Conservation (phyloP, 2,329 filamentous ascomycete species). For the Reticulascus tulasneorum region DNA sequence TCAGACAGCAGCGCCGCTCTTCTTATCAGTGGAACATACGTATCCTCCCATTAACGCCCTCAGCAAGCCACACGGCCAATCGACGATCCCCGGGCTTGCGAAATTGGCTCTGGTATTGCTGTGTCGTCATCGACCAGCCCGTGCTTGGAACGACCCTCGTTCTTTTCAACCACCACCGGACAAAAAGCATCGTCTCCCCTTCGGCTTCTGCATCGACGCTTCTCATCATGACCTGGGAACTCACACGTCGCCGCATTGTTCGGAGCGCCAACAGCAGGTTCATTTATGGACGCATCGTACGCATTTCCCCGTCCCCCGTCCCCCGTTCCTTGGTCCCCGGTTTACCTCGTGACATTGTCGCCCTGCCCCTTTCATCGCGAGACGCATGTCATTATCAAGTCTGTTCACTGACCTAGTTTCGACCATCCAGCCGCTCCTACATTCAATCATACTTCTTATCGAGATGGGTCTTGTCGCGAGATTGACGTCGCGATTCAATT, state of each 20-base stretch:
- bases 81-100: too few relatives aligned
- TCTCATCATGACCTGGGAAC: conserved; percentile 53
- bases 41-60: too few relatives aligned
- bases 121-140: conserved; percentile 13
- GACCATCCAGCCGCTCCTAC: conserved; percentile 71
- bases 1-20: too few relatives aligned
- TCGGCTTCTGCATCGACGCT: not conserved
- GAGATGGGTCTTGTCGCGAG: conserved; percentile 84
- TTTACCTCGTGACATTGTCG: not conserved
- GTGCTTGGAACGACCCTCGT: too few relatives aligned
- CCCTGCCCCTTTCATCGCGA: conserved; percentile 3
- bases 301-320: conserved; percentile 27
- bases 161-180: not conserved
- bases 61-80: too few relatives aligned
- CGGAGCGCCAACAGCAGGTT: conserved; percentile 67
- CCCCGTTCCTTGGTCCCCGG: not conserved
- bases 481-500: conserved; percentile 82
- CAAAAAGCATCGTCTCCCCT: not conserved
- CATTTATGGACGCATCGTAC: conserved; percentile 69
- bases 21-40: too few relatives aligned
- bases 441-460: conserved; percentile 78
- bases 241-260: conserved; percentile 56
- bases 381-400: too few relatives aligned
- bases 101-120: too few relatives aligned
- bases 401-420: too few relatives aligned